phyloP scores from a whole-genome alignment of 2,329 filamentous ascomycete genomes.

The Sphaerulina musiva region DNA sequence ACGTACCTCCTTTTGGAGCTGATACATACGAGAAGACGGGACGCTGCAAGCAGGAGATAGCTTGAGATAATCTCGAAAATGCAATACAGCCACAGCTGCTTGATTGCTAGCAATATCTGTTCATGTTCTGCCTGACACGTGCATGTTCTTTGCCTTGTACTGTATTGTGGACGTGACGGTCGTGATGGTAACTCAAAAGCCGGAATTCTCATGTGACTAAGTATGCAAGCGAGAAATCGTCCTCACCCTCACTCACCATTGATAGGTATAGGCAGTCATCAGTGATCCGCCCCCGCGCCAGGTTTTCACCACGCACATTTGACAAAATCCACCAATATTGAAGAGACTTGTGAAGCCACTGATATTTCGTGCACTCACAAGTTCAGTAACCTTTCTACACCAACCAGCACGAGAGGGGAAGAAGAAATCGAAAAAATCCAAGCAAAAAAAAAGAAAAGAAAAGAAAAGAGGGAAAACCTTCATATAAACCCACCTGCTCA shows the following conservation, averaged over 20 bases:
- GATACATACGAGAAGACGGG: not conserved
- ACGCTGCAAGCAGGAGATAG: not conserved
- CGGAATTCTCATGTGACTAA: not conserved
- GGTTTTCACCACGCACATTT: no score
- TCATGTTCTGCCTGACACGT: not conserved
- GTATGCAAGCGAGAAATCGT: not conserved
- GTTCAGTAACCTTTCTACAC: no score
- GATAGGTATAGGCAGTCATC: no score
- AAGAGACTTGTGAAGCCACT: no score
- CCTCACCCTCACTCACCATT: no score
- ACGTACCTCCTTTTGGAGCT: not conserved
- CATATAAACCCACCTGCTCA: no score
- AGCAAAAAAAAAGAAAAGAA: not conserved
- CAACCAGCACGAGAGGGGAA: no score
- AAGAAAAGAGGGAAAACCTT: not conserved
- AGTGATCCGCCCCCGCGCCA: no score
- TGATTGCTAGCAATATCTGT: not conserved
- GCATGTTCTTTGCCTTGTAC: not conserved
- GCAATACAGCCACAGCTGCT: conserved; percentile 3
- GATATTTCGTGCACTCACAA: no score
- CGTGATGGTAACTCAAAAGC: not conserved
- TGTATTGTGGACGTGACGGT: not conserved
- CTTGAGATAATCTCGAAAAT: conserved; percentile 4
- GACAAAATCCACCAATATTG: no score
- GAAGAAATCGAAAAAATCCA: not conserved